phyloP scores from a whole-genome alignment of 805 yeast species.

The Kurtzmaniella cleridarum region DNA sequence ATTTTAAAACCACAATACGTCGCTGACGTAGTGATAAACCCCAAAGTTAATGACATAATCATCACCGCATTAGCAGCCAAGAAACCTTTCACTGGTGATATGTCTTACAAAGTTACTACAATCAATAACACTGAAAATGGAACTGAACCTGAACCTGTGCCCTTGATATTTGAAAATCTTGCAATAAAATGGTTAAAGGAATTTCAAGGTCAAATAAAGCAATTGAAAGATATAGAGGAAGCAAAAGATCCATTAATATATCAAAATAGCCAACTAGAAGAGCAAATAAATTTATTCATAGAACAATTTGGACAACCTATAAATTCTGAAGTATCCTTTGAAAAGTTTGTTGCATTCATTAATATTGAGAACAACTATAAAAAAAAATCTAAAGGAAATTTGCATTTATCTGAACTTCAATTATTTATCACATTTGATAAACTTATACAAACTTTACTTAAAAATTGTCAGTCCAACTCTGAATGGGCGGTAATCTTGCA shows the following conservation, averaged over 20 bases:
- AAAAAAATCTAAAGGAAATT: slow-evolving; percentile 9
- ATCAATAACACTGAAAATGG: background rate
- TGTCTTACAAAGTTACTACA: slow-evolving; percentile 14
- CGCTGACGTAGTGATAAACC: slow-evolving; percentile 27
- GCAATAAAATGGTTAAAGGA: slow-evolving; percentile 25
- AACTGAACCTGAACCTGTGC: slow-evolving; percentile 9
- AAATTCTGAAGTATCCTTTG: slow-evolving; percentile 4
- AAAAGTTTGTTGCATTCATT: slow-evolving; percentile 9
- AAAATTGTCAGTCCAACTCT: background rate
- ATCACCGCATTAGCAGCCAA: slow-evolving; percentile 23
- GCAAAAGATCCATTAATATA: slow-evolving; percentile 9
- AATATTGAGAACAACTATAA: slow-evolving; percentile 13
- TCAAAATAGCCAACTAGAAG: slow-evolving; percentile 5
- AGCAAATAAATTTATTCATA: background rate
- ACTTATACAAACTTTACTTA: background rate
- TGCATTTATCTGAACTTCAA: slow-evolving; percentile 6
- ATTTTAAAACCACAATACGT: slow-evolving; percentile 29
- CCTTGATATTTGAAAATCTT: slow-evolving; percentile 23
- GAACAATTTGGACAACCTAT: slow-evolving; percentile 2
- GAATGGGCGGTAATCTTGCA: background rate
- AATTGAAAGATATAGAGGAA: slow-evolving; percentile 12
- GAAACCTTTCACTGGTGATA: slow-evolving; percentile 24
- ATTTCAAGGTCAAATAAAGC: slow-evolving; percentile 16
- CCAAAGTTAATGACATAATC: slow-evolving; percentile 24
- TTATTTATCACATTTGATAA: slow-evolving; percentile 7